These are phyloP conservation scores for Thyridium curvatum DNA, from an alignment of 2,329 filamentous ascomycete species.

Conservation along the genomic window DNA sequence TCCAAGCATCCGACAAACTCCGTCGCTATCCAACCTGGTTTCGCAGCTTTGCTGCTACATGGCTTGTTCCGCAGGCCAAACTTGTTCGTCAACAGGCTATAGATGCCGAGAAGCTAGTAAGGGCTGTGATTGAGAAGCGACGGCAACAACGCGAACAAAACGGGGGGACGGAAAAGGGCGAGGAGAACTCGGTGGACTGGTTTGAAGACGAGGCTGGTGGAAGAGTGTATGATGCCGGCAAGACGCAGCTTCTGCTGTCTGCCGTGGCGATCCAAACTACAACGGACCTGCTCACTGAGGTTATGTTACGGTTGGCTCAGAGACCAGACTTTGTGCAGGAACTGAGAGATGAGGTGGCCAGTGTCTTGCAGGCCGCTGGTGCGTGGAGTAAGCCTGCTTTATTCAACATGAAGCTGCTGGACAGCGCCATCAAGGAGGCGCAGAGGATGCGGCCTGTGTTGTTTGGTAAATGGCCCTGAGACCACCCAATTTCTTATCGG, in stretches of 20 bases:
- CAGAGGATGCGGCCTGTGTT: conserved; percentile 21
- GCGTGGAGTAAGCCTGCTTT: conserved; percentile 28
- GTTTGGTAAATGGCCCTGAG: conserved; percentile 6
- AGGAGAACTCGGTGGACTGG: conserved; percentile 28
- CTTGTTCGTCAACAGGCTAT: conserved; percentile 26
- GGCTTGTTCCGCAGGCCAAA: conserved; percentile 31
- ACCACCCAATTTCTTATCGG: too few relatives aligned
- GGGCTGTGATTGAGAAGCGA: conserved; percentile 20
- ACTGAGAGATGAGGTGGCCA: conserved; percentile 33
- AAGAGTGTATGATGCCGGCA: conserved; percentile 20
- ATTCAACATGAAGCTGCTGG: conserved; percentile 30
- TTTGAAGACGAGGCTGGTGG: conserved; percentile 29
- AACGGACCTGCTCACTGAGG: conserved; percentile 24
- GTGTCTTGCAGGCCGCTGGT: conserved; percentile 23
- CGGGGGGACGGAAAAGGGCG: conserved; percentile 13
- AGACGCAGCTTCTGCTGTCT: conserved; percentile 26
- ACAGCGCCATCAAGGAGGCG: conserved; percentile 34
- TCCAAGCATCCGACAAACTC: conserved; percentile 12
- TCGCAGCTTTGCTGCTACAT: conserved; percentile 32
- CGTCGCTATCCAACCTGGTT: conserved; percentile 30
- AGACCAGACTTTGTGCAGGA: conserved; percentile 30
- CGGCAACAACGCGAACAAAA: too few relatives aligned
- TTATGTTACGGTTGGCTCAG: conserved; percentile 30
- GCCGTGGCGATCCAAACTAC: conserved; percentile 36
- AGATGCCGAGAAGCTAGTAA: conserved; percentile 13